Evolutionary conservation across 2,329 filamentous ascomycete genomes (phyloP), one percentile per base, ranked within the genome.

Genomic region (Lecanicillium sp.): DNA sequence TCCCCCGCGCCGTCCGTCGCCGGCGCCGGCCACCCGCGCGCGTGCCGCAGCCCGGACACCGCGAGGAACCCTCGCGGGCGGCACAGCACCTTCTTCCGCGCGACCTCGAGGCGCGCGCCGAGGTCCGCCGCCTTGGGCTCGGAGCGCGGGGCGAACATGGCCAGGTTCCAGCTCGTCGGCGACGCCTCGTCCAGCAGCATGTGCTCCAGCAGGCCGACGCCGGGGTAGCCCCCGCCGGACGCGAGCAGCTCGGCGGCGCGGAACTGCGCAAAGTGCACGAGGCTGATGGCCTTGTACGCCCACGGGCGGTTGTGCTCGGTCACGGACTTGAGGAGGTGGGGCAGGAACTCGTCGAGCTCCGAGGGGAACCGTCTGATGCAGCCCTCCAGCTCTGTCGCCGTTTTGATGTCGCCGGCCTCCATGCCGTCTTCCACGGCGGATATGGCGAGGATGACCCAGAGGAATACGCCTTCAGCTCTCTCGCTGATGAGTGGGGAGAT

Each of bases 401-500:
- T 47, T 5, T 21, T 23, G 7, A 47, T 40, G 44, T 29, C 33
- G 19, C 44, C 35, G 8, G 35, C 24, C 26, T 32, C 24, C 35
- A 39, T 23, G 27, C 24, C 44, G 19, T 47, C 44, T 4, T 47
- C 44, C 4, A 47, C n/a, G 4, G 44, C 27, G 7, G 44, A 12
- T 19, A 47, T n/a, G 27, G 27, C 50, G 6, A 52, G 23, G 9
- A 29, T 14, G 15, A 44, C 50, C 50, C 50, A 52, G 11, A 52
- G 42, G 15, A 52, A 49, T 2, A 52, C 46, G 24, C 50, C 50
- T 26, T 49, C 45, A 4, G 50, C 50, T 1, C 17, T 15, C 3
- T 26, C 36, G 9, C 20, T 12, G 12, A 47, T 15, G 23, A 47
- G 33, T 15, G 14, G 26, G 19, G 3, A 12, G 12, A 40, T 10